phyloP scores from a whole-genome alignment of 495 filamentous ascomycete genomes.

The Polyplosphaeria fusca region DNA sequence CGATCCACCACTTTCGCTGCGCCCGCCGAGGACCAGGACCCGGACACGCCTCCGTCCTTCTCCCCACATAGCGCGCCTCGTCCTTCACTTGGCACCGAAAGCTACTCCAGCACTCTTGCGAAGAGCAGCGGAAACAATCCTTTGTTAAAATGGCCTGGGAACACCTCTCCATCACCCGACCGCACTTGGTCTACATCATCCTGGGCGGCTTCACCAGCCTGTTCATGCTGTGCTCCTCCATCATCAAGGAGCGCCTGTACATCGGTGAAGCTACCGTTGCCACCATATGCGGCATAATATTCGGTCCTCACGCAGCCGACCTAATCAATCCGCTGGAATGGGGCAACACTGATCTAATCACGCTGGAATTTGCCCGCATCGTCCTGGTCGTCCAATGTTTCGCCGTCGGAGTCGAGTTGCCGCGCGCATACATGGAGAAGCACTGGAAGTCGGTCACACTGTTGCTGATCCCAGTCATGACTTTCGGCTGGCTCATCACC shows the following conservation, averaged over 20 bases:
- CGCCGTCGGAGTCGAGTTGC: constrained; percentile 97
- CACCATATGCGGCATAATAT: constrained; percentile 93
- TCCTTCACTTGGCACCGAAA: neutral
- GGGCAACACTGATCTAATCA: constrained; percentile 94
- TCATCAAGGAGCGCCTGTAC: constrained; percentile 98
- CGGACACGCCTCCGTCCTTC: constrained; percentile 5
- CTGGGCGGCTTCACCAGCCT: constrained; percentile 95
- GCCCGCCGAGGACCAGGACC: constrained; percentile 5
- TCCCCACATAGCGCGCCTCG: constrained; percentile 20
- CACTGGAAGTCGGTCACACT: constrained; percentile 94
- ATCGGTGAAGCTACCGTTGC: constrained; percentile 98
- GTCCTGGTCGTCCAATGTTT: constrained; percentile 99
- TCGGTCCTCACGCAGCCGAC: constrained; percentile 91
- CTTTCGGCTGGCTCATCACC: constrained; percentile 91
- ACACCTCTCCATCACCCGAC: constrained; percentile 85
- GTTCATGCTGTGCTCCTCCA: constrained; percentile 96
- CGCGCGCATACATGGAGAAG: constrained; percentile 93
- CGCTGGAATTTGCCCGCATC: constrained; percentile 93
- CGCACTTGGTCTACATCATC: constrained; percentile 98
- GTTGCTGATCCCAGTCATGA: constrained; percentile 93
- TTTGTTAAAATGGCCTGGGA: constrained; percentile 76
- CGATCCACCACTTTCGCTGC: constrained; percentile 5
- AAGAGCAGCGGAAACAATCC: neutral
- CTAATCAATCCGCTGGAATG: constrained; percentile 80
- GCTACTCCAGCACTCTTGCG: neutral